Base-by-base conservation (phyloP, 345 rosid species). In the Brassica juncea region DNA sequence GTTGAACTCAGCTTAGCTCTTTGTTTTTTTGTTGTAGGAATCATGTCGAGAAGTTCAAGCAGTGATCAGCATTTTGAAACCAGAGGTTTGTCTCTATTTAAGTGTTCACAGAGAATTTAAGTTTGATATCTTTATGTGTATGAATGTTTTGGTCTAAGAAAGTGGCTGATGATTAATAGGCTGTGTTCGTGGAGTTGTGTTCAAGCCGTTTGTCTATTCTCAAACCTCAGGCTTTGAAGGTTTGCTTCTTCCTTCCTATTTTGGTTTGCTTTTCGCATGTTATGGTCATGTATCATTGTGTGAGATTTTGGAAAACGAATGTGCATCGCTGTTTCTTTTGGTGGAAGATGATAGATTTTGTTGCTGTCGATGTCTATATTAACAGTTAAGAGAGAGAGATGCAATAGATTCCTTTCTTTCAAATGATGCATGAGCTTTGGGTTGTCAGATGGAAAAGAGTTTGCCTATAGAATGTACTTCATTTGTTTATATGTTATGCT, bases 101-200 rank as follows among this genome's bases (percentile, higher is more conserved):
- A 5, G 14, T 79, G 66, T 35, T 77, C 64, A 72, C 72, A 32
- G 19, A 42, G 39, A 21, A 47, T 37, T 63, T 6, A 81, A 61
- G 28, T 34, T 68, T 49, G 67, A 35, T 77, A 70, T 66, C 5
- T 57, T 65, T 49, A 27, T 78, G 30, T 37, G 8, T 25, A 23
- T 47, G 6, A 2, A 9, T 72, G 42, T 30, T 49, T 21, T 32
- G 23, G 65, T 60, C 74, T 72, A 77, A 73, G 61, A 8, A 14
- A 0, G 1, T 66, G 49, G 37, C 23, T 78, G 42, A 58, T 74
- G 30, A 32, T 66, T 35, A n/a, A 59, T 84, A 96, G 99, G 99
- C 84, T 70, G 97, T 96, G 59, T 93, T 96, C 84, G 77, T 96
- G 88, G 99, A 96, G 84, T 73, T 96, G 76, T 96, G 99, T 82